Conservation (phyloP, 2,329 filamentous ascomycete species). For the Ophiobolus disseminans region DNA sequence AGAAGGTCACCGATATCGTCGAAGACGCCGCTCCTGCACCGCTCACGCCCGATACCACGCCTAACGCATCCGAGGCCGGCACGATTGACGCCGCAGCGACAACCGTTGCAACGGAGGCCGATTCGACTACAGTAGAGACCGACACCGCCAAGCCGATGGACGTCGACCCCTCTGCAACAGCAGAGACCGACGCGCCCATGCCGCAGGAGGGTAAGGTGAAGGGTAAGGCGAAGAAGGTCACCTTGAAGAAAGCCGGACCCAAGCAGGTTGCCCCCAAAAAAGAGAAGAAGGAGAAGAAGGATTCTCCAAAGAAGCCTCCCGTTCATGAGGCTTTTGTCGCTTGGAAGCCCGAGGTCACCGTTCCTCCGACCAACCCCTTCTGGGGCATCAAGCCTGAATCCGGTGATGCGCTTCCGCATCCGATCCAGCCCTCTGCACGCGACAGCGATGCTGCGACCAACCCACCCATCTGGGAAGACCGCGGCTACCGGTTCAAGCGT, state of each 20-base stretch:
- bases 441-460: conserved; percentile 25
- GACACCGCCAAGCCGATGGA: background rate
- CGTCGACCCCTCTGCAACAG: background rate
- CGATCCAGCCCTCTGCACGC: conserved; percentile 25
- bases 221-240: background rate
- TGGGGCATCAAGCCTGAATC: conserved; percentile 31
- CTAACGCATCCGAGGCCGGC: too few relatives aligned
- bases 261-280: too few relatives aligned
- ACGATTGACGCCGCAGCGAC: too few relatives aligned
- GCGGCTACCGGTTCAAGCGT: conserved; percentile 27
- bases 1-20: conserved; percentile 1
- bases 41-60: too few relatives aligned
- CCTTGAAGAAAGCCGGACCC: background rate
- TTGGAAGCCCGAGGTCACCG: background rate
- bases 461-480: conserved; percentile 38
- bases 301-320: conserved; percentile 10
- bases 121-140: too few relatives aligned
- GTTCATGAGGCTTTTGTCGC: conserved; percentile 13
- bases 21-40: too few relatives aligned
- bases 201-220: background rate
- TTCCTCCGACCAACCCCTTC: conserved; percentile 10
- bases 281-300: too few relatives aligned
- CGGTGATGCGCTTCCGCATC: conserved; percentile 18
- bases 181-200: background rate
- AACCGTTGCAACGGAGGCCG: too few relatives aligned